Percentiles rank a stretch among this genome's conserved stretches.
These are phyloP conservation scores for Begonia masoniana DNA, from an alignment of 306 rosid species.

Conservation along the genomic window DNA sequence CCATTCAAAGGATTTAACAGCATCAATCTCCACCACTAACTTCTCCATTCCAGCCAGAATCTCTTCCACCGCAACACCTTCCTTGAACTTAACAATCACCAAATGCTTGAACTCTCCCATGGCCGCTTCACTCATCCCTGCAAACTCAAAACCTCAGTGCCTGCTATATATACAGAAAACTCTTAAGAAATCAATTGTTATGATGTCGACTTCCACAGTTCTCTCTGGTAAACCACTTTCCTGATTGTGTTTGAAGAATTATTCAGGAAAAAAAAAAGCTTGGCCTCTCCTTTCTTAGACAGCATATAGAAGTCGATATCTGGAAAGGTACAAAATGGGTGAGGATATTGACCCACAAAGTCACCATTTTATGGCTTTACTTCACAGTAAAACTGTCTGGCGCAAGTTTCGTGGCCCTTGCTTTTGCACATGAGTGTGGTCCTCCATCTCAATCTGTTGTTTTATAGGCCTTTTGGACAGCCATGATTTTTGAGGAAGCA, in stretches of 20 bases:
- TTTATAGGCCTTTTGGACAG: neutral
- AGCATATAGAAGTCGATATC: neutral
- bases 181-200: too few species aligned
- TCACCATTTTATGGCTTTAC: too few species aligned
- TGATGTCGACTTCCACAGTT: too few species aligned
- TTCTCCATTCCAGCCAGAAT: slow-evolving; percentile 61
- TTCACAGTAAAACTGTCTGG: too few species aligned
- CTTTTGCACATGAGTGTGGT: neutral
- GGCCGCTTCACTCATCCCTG: slow-evolving; percentile 4
- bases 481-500: neutral
- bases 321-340: neutral
- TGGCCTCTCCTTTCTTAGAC: neutral
- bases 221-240: too few species aligned
- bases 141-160: slow-evolving; percentile 1
- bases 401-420: too few species aligned
- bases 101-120: slow-evolving; percentile 86
- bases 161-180: neutral
- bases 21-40: slow-evolving; percentile 53
- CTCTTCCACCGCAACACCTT: slow-evolving; percentile 51
- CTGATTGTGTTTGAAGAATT: too few species aligned
- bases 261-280: neutral
- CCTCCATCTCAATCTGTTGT: neutral
- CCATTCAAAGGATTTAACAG: slow-evolving; percentile 86
- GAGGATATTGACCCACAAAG: neutral
- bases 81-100: slow-evolving; percentile 81